phyloP scores from a whole-genome alignment of 176 grass and related monocot species.

The Areca catechu region DNA sequence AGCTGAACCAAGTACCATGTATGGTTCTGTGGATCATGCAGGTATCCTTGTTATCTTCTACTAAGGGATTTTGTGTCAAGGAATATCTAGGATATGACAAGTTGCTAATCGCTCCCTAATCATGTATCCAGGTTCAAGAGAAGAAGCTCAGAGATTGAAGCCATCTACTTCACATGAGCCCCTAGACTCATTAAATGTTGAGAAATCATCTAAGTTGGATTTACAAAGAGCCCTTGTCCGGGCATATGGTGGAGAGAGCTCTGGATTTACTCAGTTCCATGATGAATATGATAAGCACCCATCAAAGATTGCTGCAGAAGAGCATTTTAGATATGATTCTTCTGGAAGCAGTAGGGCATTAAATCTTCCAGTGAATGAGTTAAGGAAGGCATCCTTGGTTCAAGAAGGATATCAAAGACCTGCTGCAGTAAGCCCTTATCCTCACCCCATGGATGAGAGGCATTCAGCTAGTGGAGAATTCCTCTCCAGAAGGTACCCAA shows the following conservation, averaged over 20 bases:
- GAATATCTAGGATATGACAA: slow-evolving; percentile 13
- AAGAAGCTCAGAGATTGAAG: slow-evolving; percentile 23
- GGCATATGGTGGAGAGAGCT: slow-evolving; percentile 35
- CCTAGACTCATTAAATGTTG: slow-evolving; percentile 11
- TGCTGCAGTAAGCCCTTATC: slow-evolving; percentile 9
- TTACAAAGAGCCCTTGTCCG: slow-evolving; percentile 28
- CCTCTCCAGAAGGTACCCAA: slow-evolving; percentile 19
- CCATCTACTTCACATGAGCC: slow-evolving; percentile 16
- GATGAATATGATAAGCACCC: slow-evolving; percentile 8
- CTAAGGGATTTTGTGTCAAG: slow-evolving; percentile 5
- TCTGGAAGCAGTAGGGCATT: slow-evolving; percentile 8
- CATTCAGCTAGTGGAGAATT: slow-evolving; percentile 21
- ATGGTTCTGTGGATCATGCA: slow-evolving; percentile 25
- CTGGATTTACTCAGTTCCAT: slow-evolving; percentile 12
- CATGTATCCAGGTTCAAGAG: slow-evolving; percentile 29
- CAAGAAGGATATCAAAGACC: slow-evolving; percentile 19
- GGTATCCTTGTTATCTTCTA: slow-evolving; percentile 6
- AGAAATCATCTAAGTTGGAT: slow-evolving; percentile 17
- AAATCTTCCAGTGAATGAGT: slow-evolving; percentile 19
- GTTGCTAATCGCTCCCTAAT: slow-evolving; percentile 23
- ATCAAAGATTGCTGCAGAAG: slow-evolving; percentile 18
- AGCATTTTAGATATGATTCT: slow-evolving; percentile 21
- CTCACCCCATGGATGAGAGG: slow-evolving; percentile 12
- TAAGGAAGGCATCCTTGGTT: slow-evolving; percentile 19
- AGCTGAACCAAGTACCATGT: slow-evolving; percentile 8